phyloP scores from a whole-genome alignment of 768 basidiomycete species.

The Paxillus involutus region DNA sequence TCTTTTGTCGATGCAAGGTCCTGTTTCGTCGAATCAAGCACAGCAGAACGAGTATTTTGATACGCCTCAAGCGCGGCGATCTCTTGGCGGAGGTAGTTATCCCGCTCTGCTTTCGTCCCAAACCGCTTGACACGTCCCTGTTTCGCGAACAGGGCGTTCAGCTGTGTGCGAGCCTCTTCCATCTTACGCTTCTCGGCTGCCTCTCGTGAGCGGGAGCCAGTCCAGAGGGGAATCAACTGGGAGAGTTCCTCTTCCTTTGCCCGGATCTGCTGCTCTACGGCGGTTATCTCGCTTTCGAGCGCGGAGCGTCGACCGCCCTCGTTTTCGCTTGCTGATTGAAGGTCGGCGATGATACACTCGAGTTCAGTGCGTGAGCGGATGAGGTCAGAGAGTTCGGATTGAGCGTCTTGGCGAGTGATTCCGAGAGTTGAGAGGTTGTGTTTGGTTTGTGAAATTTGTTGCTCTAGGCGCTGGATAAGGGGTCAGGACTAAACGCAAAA shows the following conservation, averaged over 20 bases:
- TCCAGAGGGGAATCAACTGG: constrained; percentile 72
- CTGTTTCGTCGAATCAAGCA: constrained; percentile 50
- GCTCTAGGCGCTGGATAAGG: constrained; percentile 64
- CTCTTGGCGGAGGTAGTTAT: constrained; percentile 79
- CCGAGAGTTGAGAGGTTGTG: constrained; percentile 70
- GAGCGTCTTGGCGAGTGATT: constrained; percentile 71
- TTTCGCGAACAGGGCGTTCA: constrained; percentile 82
- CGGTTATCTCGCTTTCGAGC: constrained; percentile 63
- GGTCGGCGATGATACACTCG: constrained; percentile 79
- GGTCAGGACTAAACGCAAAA: not conserved
- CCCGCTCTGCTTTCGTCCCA: constrained; percentile 78
- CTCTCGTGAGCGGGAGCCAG: constrained; percentile 51
- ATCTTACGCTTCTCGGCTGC: constrained; percentile 60
- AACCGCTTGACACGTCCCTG: constrained; percentile 89
- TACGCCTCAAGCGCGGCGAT: constrained; percentile 69
- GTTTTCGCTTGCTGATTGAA: constrained; percentile 61
- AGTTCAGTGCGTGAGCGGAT: constrained; percentile 83
- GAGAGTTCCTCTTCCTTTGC: constrained; percentile 62
- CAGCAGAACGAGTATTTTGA: constrained; percentile 51
- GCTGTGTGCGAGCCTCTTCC: constrained; percentile 69
- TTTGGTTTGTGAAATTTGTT: constrained; percentile 65
- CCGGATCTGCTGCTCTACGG: constrained; percentile 58
- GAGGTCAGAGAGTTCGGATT: constrained; percentile 84
- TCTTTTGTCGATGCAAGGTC: constrained; percentile 50
- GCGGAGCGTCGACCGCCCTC: constrained; percentile 64